A percentile compares a stretch with the other conserved stretches of the same genome.
Evolutionary conservation across 2,329 filamentous ascomycete species (phyloP).

Genomic region (Raffaelea ambrosiae): DNA sequence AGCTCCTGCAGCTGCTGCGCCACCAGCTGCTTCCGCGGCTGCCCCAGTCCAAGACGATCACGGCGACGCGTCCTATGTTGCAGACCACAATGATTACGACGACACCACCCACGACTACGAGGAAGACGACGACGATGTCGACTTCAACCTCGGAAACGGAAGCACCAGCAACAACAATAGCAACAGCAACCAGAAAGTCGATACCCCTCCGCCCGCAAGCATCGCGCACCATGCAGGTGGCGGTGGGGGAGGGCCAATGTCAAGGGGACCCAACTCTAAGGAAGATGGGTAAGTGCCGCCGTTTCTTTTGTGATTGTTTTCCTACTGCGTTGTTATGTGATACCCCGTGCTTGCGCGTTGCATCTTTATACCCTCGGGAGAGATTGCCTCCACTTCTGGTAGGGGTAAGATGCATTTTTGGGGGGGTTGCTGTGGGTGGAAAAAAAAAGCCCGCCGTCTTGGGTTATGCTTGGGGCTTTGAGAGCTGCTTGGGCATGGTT

Average conservation of each 20-base stretch:
- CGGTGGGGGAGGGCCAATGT: constrained; percentile 13
- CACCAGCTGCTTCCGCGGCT: constrained; percentile 1
- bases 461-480: too few relatives aligned
- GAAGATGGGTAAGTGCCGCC: constrained; percentile 73
- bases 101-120: constrained; percentile 30
- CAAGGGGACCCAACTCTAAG: constrained; percentile 61
- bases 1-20: constrained; percentile 2
- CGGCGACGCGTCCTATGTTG: constrained; percentile 17
- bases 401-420: too few relatives aligned
- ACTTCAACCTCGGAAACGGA: constrained; percentile 16
- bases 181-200: constrained; percentile 17
- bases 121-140: constrained; percentile 44
- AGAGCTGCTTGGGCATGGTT: too few relatives aligned
- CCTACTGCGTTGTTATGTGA: neutral
- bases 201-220: constrained; percentile 20
- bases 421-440: too few relatives aligned
- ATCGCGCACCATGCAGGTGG: neutral
- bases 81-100: constrained; percentile 11
- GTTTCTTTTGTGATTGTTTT: constrained; percentile 6
- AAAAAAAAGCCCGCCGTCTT: too few relatives aligned
- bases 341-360: too few relatives aligned
- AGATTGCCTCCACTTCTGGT: too few relatives aligned
- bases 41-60: constrained; percentile 15
- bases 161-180: constrained; percentile 9
- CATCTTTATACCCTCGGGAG: too few relatives aligned